These are phyloP conservation scores for Artemisia argyi DNA, from an alignment of 129 eudicot species.

Conservation along the genomic window DNA sequence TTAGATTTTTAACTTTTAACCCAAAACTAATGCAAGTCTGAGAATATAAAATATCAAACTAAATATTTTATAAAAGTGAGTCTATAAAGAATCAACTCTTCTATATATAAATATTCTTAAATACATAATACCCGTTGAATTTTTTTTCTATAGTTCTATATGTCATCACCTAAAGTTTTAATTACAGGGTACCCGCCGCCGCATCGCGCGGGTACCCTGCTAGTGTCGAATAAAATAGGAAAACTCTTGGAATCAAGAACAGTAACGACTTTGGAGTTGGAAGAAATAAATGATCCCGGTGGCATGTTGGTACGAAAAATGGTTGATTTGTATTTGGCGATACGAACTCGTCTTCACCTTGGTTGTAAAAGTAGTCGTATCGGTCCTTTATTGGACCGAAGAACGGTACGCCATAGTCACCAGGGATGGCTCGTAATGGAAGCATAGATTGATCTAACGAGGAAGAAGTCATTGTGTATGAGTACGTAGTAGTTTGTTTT, in stretches of 20 bases:
- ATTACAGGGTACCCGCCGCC: too few species aligned
- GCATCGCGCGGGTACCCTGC: too few species aligned
- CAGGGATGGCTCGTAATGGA: constrained; percentile 53
- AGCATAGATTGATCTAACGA: constrained; percentile 25
- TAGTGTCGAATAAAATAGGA: constrained; percentile 59
- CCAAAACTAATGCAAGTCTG: too few species aligned
- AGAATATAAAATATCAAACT: too few species aligned
- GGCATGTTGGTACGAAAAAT: constrained; percentile 47
- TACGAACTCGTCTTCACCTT: constrained; percentile 58
- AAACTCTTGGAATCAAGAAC: constrained; percentile 58
- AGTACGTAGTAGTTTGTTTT: too few species aligned
- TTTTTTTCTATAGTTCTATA: too few species aligned
- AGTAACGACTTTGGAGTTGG: constrained; percentile 43
- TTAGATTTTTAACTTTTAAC: too few species aligned
- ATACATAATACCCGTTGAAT: too few species aligned
- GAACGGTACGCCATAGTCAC: constrained; percentile 54
- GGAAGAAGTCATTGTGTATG: constrained; percentile 25
- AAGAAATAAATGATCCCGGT: constrained; percentile 37
- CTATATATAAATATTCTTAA: too few species aligned
- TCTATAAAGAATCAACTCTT: too few species aligned
- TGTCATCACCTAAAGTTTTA: too few species aligned
- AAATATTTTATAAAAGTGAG: too few species aligned
- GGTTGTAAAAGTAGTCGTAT: constrained; percentile 53
- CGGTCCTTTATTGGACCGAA: constrained; percentile 64
- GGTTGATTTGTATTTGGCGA: constrained; percentile 58